Evolutionary conservation across 306 rosid species (phyloP), one percentile per base, ranked within the genome.

Genomic region (Oemleria cerasiformis): DNA sequence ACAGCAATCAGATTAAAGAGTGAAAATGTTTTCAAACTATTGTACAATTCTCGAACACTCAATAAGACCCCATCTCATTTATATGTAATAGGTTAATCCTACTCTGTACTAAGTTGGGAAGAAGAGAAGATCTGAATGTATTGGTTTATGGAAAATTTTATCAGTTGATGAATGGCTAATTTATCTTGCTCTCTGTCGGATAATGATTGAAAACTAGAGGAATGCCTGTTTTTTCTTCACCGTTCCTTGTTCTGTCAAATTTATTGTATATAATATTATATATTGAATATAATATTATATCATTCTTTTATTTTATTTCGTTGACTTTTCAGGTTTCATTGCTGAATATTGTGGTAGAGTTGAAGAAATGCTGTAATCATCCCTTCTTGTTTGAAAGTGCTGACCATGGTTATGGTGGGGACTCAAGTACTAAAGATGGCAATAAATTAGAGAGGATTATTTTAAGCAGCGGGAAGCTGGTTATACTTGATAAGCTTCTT

Each of bases 331-430:
- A 95, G 99, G 99, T 95, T 79, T 95, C 99, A 34, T 94, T 95
- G 73, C 81, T 95, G 73, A 95, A 95, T 83, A 86, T 95, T 82
- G 99, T 95, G 80, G 99, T 95, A 44, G 99, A 95, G 86, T 81
- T 95, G 81, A 95, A 95, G 86, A 95, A 95, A 81, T 95, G 99
- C 86, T 95, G 99, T 86, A 95, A 95, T 71, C 99, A 95, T 83
- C 99, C 99, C 69, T 95, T 95, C 83, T 86, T 95, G 69, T 95
- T 95, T 78, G 97, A 95, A 84, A 95, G 99, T 82, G 99, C 99
- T 58, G 99, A 95, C 85, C 96, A 95, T 88, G 99, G 99, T 80
- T 95, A 95, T 85, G 99, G 99, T 63, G 97, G 97, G 75, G 87
- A 89, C 82, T 85, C 89, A 0, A 86, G 80, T 62, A 81, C 79